A percentile compares a stretch with the other conserved stretches of the same genome.
phyloP scores from a whole-genome alignment of 2,329 filamentous ascomycete genomes.

The Diatrype stigma region DNA sequence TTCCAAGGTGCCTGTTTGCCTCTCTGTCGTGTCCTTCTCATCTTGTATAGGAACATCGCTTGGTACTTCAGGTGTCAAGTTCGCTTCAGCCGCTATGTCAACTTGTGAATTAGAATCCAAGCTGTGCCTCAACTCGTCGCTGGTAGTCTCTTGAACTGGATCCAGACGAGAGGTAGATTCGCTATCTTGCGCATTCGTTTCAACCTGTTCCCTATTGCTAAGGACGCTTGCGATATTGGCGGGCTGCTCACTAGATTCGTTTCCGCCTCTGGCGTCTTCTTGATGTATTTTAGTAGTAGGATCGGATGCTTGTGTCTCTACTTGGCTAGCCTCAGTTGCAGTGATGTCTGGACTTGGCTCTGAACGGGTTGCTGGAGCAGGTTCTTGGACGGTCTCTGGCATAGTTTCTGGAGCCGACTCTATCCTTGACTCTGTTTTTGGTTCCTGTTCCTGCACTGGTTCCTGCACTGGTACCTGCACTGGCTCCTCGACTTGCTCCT shows the following conservation, averaged over 20 bases:
- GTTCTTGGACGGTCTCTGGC: neutral
- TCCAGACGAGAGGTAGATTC: conserved; percentile 1
- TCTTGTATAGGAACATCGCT: conserved; percentile 9
- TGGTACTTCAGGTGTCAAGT: conserved; percentile 7
- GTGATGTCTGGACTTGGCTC: neutral
- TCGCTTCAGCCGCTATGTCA: conserved; percentile 1
- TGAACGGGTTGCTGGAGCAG: neutral
- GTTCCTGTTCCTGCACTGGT: neutral
- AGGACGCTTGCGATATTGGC: neutral
- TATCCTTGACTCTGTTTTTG: neutral
- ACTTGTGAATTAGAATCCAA: neutral
- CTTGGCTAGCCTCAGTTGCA: neutral
- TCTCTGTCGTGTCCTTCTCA: conserved; percentile 30
- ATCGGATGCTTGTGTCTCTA: neutral
- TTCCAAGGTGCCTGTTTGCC: conserved; percentile 5
- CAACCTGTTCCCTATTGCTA: conserved; percentile 6
- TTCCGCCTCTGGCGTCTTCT: conserved; percentile 13
- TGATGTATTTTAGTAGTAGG: conserved; percentile 4
- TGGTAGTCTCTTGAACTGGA: neutral
- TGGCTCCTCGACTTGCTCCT: neutral
- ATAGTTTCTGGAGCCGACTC: neutral
- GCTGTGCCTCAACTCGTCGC: neutral
- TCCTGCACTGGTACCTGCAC: neutral
- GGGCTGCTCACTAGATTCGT: too few relatives aligned
- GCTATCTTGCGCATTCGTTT: conserved; percentile 1